Conservation (phyloP, 306 rosid species). For the Cicer cuneatum region DNA sequence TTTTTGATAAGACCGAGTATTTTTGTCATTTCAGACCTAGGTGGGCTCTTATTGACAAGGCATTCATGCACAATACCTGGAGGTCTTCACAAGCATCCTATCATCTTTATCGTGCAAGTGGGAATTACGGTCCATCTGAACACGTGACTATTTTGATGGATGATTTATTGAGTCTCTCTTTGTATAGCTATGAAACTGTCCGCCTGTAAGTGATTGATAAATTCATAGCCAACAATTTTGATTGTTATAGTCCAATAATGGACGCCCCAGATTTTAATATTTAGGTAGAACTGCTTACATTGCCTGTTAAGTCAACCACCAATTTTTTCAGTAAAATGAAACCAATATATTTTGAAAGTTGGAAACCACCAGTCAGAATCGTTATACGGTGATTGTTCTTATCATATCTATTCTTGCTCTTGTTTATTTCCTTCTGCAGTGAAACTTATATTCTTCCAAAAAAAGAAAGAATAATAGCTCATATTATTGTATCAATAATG, state of each 20-base stretch:
- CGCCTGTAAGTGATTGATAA: constrained; percentile 74
- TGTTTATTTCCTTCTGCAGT: constrained; percentile 8
- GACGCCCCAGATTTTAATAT: background rate
- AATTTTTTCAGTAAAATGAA: constrained; percentile 30
- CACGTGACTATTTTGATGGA: constrained; percentile 84
- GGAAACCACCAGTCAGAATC: constrained; percentile 16
- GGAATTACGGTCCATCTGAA: constrained; percentile 73
- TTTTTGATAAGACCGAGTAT: constrained; percentile 32
- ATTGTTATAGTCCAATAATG: constrained; percentile 27
- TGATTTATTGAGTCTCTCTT: constrained; percentile 75
- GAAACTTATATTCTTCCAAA: constrained; percentile 18
- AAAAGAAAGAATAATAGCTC: constrained; percentile 9
- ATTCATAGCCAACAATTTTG: constrained; percentile 2
- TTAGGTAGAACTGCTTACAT: constrained; percentile 27
- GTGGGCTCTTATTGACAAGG: constrained; percentile 99
- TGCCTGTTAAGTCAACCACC: constrained; percentile 23
- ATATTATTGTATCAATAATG: background rate
- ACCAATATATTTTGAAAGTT: constrained; percentile 25
- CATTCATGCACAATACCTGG: constrained; percentile 98
- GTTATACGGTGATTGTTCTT: constrained; percentile 32
- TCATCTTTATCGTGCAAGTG: constrained; percentile 78
- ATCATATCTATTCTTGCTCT: constrained; percentile 13
- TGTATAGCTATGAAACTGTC: constrained; percentile 95
- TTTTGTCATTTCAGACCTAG: constrained; percentile 72
- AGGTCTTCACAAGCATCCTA: constrained; percentile 97